Base-by-base conservation (phyloP, 768 basidiomycete species). In the Collybiopsis luxurians region DNA sequence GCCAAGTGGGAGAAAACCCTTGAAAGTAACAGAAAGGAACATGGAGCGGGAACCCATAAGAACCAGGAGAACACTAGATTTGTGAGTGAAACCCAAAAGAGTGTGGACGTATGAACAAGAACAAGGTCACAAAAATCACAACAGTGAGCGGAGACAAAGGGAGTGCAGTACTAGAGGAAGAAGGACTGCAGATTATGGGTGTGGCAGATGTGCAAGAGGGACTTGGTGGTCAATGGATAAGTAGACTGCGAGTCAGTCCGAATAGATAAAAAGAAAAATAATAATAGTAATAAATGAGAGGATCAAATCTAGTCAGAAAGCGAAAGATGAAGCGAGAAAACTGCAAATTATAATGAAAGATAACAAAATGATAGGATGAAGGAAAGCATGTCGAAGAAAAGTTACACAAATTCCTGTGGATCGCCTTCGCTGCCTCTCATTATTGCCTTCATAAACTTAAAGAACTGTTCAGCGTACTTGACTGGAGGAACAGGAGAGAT, bases 401-500 rank as follows among this genome's bases (percentile, higher is more conserved):
- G 3, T 46, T 30, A 55, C 13, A 55, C 45, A 34, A 55, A 55
- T 23, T 55, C 54, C 23, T 47, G 67, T 59, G 69, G 75, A 15
- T 79, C 83, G 21, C 87, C 88, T 43, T 77, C 90, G 9, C 92
- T 90, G 21, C 90, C 89, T 2, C 86, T 84, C 86, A 94, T 92
- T 64, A 88, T 80, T 23, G 89, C 87, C 67, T 84, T 86, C 86
- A 95, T 87, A 64, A 95, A 95, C 24, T 77, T 58, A 70, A 91
- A 87, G 79, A 99, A 98, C 44, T 97, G 84, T 36, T 91, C 84
- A 3, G 85, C 89, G 67, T 99, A 98, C 63, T 95, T 90, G 6
- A 72, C 63, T 0, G 97, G 94, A 2, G 89, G 88, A 2, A 98
- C 92, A 5, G 95, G 92, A 52, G 92, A 95, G 63, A 98, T 98